These are phyloP conservation scores for Syzygium malaccense DNA, from an alignment of 441 rosid genomes.

Conservation along the genomic window DNA sequence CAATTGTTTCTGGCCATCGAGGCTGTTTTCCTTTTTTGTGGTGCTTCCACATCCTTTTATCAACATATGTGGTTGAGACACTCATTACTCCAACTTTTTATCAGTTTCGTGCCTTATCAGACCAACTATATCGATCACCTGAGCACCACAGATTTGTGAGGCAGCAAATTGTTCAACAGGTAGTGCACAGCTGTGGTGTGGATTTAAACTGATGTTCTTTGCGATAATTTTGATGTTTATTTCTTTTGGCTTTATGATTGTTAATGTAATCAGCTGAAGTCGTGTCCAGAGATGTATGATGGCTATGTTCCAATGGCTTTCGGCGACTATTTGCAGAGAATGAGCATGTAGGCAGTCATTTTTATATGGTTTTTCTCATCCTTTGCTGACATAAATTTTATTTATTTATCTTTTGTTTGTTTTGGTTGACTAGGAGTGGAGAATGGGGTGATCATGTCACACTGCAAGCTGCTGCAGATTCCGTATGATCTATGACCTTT, in stretches of 20 bases:
- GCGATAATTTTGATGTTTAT: constrained; percentile 3
- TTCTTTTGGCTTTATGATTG: background rate
- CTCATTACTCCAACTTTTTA: constrained; percentile 2
- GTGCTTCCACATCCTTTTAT: background rate
- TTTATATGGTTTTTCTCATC: background rate
- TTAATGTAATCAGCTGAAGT: constrained; percentile 48
- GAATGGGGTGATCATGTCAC: constrained; percentile 98
- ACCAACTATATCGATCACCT: constrained; percentile 82
- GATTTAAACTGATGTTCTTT: constrained; percentile 1
- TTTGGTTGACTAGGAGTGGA: constrained; percentile 44
- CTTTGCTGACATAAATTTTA: background rate
- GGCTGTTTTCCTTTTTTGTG: background rate
- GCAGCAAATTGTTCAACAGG: constrained; percentile 67
- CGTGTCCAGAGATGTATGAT: constrained; percentile 42
- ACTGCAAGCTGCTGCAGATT: constrained; percentile 90
- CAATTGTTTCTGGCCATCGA: background rate
- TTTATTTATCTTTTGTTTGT: background rate
- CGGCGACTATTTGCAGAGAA: constrained; percentile 57
- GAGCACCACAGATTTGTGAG: constrained; percentile 75
- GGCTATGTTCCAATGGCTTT: constrained; percentile 76
- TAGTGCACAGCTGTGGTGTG: constrained; percentile 8
- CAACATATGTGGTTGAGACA: background rate
- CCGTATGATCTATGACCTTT: constrained; percentile 22
- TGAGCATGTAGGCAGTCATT: constrained; percentile 42
- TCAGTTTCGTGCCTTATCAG: constrained; percentile 90